Evolutionary conservation across 768 basidiomycete genomes (phyloP).

Genomic region (Rhodotorula babjevae): DNA sequence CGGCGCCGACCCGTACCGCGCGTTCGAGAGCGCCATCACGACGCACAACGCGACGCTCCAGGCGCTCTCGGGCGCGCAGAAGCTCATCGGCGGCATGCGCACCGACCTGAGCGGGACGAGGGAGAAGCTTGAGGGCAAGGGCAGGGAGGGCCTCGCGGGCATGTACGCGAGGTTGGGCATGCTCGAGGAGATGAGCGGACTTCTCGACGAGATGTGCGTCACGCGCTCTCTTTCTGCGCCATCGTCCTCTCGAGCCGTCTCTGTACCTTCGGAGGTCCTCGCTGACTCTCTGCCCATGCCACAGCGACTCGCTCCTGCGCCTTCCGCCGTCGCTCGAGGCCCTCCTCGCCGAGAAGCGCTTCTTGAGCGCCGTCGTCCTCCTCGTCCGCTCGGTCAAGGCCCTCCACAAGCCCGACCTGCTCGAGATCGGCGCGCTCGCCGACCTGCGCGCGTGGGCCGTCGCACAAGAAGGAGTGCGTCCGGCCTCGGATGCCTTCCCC

Average conservation of each 20-base stretch:
- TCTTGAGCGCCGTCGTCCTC: conserved; percentile 79
- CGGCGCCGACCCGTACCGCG: conserved; percentile 81
- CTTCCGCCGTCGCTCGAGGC: conserved; percentile 89
- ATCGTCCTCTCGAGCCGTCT: too few relatives aligned
- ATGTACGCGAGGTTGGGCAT: conserved; percentile 82
- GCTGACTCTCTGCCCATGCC: too few relatives aligned
- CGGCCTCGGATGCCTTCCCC: background rate
- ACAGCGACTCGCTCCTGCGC: conserved; percentile 79
- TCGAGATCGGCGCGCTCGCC: conserved; percentile 87
- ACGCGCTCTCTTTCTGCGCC: background rate
- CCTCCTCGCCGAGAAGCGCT: conserved; percentile 89
- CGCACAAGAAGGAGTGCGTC: conserved; percentile 75
- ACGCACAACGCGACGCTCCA: conserved; percentile 75
- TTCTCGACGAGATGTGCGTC: conserved; percentile 88
- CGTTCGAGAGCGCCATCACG: conserved; percentile 88
- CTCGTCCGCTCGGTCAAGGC: conserved; percentile 82
- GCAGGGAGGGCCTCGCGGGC: conserved; percentile 81
- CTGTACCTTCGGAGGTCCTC: background rate
- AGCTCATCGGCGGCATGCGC: conserved; percentile 67
- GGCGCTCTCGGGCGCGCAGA: conserved; percentile 68
- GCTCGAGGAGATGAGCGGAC: conserved; percentile 89
- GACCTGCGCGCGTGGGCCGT: conserved; percentile 79
- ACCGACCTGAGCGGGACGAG: conserved; percentile 60
- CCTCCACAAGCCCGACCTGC: conserved; percentile 85
- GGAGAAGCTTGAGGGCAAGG: conserved; percentile 55